Conservation (phyloP, 2,329 filamentous ascomycete species). For the Nigrospora osmanthi region DNA sequence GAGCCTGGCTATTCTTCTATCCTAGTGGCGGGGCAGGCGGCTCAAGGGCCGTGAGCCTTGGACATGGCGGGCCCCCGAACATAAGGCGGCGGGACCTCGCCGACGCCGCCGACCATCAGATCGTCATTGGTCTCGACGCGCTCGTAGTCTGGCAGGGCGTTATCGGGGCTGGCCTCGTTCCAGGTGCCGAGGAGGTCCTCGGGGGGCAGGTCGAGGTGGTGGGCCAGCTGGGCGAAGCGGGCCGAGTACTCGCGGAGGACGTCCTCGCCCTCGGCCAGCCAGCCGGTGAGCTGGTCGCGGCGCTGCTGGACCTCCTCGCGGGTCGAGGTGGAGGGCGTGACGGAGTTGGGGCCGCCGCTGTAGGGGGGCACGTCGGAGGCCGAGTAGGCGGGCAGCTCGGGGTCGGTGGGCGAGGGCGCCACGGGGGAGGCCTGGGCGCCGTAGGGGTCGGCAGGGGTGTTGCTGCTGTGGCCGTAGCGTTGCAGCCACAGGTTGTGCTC, state of each 20-base stretch:
- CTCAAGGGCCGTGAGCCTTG: neutral
- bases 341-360: constrained; percentile 14
- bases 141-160: constrained; percentile 19
- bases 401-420: constrained; percentile 1
- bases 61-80: constrained; percentile 3
- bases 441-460: constrained; percentile 3
- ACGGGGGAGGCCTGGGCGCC: constrained; percentile 1
- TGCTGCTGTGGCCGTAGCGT: constrained; percentile 13
- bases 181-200: constrained; percentile 22
- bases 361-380: constrained; percentile 18
- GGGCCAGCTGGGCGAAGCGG: constrained; percentile 18
- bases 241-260: constrained; percentile 21
- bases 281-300: constrained; percentile 18
- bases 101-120: constrained; percentile 21
- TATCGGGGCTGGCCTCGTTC: constrained; percentile 20
- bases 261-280: constrained; percentile 19
- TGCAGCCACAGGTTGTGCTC: constrained; percentile 22
- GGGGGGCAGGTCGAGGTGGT: constrained; percentile 14
- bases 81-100: constrained; percentile 20
- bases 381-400: constrained; percentile 16
- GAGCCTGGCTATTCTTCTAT: no score
- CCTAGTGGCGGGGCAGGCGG: no score
- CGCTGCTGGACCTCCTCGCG: constrained; percentile 17
- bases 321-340: constrained; percentile 11
- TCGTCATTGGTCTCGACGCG: constrained; percentile 18